Evolutionary conservation across 805 yeast species (phyloP).

Genomic region (Candida ortonii): DNA sequence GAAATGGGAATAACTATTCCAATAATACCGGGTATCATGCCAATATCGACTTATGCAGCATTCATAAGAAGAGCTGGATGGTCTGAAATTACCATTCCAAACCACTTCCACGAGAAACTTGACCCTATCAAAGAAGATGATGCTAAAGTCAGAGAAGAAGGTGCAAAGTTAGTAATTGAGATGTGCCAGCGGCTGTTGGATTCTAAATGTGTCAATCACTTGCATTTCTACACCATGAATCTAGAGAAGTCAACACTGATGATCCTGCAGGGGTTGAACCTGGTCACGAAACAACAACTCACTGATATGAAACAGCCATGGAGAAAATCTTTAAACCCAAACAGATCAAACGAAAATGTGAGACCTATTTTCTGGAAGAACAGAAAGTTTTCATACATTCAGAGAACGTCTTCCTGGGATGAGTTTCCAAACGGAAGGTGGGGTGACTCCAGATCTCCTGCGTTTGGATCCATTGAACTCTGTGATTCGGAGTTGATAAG

Average conservation of each 20-base stretch:
- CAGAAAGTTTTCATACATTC: slow-evolving; percentile 83
- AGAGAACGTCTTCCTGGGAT: slow-evolving; percentile 93
- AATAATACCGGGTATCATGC: slow-evolving; percentile 97
- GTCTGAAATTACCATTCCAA: slow-evolving; percentile 85
- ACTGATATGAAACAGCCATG: slow-evolving; percentile 56
- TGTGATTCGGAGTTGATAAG: slow-evolving; percentile 77
- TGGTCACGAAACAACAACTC: slow-evolving; percentile 36
- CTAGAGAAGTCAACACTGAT: slow-evolving; percentile 86
- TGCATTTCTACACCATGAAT: slow-evolving; percentile 97
- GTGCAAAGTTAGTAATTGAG: slow-evolving; percentile 75
- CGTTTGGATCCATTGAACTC: slow-evolving; percentile 86
- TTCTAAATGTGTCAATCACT: slow-evolving; percentile 73
- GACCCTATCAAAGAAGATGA: slow-evolving; percentile 91
- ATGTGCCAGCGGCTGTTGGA: slow-evolving; percentile 75
- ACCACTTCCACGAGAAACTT: slow-evolving; percentile 61
- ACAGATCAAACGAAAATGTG: slow-evolving; percentile 74
- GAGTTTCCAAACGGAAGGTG: slow-evolving; percentile 98
- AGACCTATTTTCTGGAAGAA: slow-evolving; percentile 97
- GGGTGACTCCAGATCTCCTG: slow-evolving; percentile 98
- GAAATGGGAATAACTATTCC: slow-evolving; percentile 76
- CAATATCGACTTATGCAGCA: slow-evolving; percentile 91
- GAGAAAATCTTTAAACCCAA: slow-evolving; percentile 85
- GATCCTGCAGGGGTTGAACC: slow-evolving; percentile 73
- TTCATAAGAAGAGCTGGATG: slow-evolving; percentile 92
- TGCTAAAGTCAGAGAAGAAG: slow-evolving; percentile 77